A percentile compares a stretch with the other conserved stretches of the same genome.
Conservation (phyloP, 306 rosid genomes). For the Arachis hypogaea region DNA sequence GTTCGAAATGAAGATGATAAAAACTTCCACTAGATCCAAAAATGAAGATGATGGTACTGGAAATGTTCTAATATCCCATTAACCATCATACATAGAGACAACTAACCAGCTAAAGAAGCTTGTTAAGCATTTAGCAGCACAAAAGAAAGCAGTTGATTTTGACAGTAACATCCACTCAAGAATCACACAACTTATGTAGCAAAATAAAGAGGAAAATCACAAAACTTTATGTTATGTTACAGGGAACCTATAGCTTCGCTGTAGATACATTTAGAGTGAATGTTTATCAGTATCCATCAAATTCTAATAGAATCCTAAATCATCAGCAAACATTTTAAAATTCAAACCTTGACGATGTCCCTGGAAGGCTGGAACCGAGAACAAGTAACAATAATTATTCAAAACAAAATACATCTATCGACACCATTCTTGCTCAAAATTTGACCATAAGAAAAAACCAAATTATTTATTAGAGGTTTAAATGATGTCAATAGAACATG, state of each 20-base stretch:
- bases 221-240: neutral
- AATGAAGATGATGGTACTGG: conserved; percentile 16
- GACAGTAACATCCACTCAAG: neutral
- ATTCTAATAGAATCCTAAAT: conserved; percentile 13
- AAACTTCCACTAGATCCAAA: conserved; percentile 21
- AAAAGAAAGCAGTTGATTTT: conserved; percentile 3
- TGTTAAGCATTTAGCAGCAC: conserved; percentile 3
- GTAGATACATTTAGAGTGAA: neutral
- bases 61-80: neutral
- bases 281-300: conserved; percentile 7
- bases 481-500: neutral
- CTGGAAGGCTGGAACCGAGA: neutral
- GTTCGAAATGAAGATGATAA: neutral
- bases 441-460: neutral
- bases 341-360: neutral
- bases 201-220: too few relatives aligned
- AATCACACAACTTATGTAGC: neutral
- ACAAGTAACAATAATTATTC: neutral
- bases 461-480: neutral
- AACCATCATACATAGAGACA: neutral
- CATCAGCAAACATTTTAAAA: neutral
- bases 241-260: conserved; percentile 7
- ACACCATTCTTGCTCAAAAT: neutral
- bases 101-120: neutral
- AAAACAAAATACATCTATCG: neutral